Conservation (phyloP, 257 asterid genomes). For the Solanum piurae region DNA sequence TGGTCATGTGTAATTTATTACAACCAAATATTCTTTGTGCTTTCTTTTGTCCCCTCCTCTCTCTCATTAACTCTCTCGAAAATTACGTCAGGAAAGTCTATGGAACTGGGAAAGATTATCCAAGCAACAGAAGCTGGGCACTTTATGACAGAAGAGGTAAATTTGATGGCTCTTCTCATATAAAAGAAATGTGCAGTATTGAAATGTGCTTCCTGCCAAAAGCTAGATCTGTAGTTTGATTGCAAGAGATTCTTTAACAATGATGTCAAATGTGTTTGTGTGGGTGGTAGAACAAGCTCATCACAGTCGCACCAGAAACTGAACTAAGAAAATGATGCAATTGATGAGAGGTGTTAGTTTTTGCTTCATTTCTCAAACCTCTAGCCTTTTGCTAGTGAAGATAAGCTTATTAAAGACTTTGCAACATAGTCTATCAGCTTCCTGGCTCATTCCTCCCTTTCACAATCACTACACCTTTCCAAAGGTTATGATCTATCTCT, state of each 20-base stretch:
- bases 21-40: background rate
- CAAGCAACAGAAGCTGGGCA: background rate
- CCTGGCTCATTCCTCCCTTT: background rate
- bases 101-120: background rate
- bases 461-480: no score
- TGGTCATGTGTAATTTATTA: background rate
- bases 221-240: background rate
- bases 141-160: background rate
- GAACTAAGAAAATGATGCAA: background rate
- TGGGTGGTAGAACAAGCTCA: background rate
- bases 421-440: background rate
- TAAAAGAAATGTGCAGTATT: background rate
- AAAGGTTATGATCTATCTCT: no score
- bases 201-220: background rate
- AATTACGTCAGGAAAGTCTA: background rate
- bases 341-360: background rate
- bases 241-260: background rate
- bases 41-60: background rate
- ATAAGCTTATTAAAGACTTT: background rate
- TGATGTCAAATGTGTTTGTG: background rate
- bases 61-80: background rate
- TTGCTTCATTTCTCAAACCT: background rate
- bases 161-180: background rate
- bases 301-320: background rate
- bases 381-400: background rate